phyloP scores from a whole-genome alignment of 495 filamentous ascomycete species.

The Sordaria brevicollis region DNA sequence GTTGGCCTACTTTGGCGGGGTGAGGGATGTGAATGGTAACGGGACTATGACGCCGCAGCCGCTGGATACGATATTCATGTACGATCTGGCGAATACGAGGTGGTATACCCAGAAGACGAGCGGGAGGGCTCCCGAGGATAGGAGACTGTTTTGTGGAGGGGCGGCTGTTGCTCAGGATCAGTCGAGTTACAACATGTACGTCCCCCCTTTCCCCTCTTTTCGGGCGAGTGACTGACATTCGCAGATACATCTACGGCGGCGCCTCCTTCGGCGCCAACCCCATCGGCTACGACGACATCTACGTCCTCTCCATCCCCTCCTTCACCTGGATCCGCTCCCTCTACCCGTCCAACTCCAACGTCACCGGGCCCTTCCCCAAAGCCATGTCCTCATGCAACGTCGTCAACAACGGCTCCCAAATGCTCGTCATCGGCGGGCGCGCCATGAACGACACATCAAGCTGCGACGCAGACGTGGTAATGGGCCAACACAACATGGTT shows the following conservation, averaged over 20 bases:
- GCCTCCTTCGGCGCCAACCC: slow-evolving; percentile 5
- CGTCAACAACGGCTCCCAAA: slow-evolving; percentile 11
- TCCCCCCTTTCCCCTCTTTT: not conserved
- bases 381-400: slow-evolving; percentile 10
- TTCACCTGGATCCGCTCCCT: slow-evolving; percentile 15
- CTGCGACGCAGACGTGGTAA: slow-evolving; percentile 6
- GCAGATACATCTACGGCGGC: slow-evolving; percentile 16
- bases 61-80: slow-evolving; percentile 12
- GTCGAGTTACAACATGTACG: slow-evolving; percentile 16
- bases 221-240: too few species aligned
- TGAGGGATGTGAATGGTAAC: slow-evolving; percentile 6
- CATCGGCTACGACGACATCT: slow-evolving; percentile 14
- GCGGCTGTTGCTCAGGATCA: slow-evolving; percentile 14
- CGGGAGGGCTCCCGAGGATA: slow-evolving; percentile 2
- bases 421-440: slow-evolving; percentile 11
- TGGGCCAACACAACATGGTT: slow-evolving; percentile 12
- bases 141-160: slow-evolving; percentile 11
- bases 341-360: slow-evolving; percentile 5
- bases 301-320: slow-evolving; percentile 13
- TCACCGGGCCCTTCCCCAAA: slow-evolving; percentile 6
- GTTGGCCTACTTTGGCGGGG: slow-evolving; percentile 14
- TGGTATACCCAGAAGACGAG: slow-evolving; percentile 12
- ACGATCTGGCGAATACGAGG: slow-evolving; percentile 9
- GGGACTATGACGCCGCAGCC: slow-evolving; percentile 7
- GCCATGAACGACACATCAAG: slow-evolving; percentile 6